Conservation (phyloP, 331 rosid genomes). For the Malus hybrid region DNA sequence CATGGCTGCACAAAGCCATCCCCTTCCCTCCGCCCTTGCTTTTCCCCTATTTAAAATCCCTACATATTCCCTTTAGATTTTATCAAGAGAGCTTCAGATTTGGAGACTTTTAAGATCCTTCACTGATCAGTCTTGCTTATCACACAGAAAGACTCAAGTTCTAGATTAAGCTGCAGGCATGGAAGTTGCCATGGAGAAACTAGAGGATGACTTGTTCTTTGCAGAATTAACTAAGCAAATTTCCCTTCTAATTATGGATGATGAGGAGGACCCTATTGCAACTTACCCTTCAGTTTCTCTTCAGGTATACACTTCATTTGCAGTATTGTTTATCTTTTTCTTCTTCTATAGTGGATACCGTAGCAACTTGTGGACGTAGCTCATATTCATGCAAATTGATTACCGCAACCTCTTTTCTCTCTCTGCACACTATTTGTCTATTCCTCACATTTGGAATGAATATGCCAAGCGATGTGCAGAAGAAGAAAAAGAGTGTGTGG, state of each 20-base stretch:
- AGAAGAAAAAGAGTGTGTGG: not conserved
- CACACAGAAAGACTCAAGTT: not conserved
- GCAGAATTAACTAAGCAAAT: conserved; percentile 86
- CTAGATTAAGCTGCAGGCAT: conserved; percentile 19
- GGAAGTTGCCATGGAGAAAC: conserved; percentile 55
- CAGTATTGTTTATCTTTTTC: not conserved
- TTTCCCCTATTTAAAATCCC: conserved; percentile 33
- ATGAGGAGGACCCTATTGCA: conserved; percentile 53
- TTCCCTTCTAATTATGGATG: conserved; percentile 85
- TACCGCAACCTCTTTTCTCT: not conserved
- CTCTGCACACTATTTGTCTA: not conserved
- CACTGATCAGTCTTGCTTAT: not conserved
- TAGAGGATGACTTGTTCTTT: conserved; percentile 83
- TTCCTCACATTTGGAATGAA: not conserved
- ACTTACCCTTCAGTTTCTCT: conserved; percentile 42
- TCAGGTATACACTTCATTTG: conserved; percentile 40
- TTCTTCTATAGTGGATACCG: not conserved
- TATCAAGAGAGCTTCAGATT: not conserved
- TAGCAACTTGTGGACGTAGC: not conserved
- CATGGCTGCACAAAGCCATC: conserved; percentile 48
- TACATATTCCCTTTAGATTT: conserved; percentile 10
- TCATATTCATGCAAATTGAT: not conserved
- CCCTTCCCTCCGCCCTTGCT: not conserved
- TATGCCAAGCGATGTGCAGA: not conserved
- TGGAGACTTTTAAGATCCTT: not conserved